Base-by-base conservation (phyloP, 163 green algal species). In the Scenedesmus sp. region DNA sequence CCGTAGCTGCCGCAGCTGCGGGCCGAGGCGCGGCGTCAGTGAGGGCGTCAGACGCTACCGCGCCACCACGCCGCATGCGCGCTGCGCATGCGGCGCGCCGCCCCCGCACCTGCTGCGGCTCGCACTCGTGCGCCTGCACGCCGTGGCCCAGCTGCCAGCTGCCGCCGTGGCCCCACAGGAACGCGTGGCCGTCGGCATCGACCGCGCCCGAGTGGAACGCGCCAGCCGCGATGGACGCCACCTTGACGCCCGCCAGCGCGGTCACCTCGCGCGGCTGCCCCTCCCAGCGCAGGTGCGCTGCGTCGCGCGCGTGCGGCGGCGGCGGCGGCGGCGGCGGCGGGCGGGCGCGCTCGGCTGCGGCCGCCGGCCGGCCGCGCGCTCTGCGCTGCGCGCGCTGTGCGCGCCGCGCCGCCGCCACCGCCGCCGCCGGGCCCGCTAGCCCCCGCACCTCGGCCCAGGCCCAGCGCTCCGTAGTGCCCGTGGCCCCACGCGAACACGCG, bases 361-460 rank as follows among this genome's bases (percentile, higher is more conserved):
- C 57, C 44, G 39, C 39, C 6, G 10, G 39, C 39, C 6, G 39
- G 7, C 7, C 7, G 7, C 10, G 39, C 39, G 39, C 39, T 47
- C 39, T 15, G 39, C 39, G 10, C 39, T 44, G 2, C 20, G n/a
- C 45, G 11, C 18, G n/a, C n/a, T n/a, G n/a, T n/a, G n/a, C n/a
- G n/a, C n/a, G n/a, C n/a, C n/a, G n/a, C n/a, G n/a, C n/a, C n/a
- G n/a, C n/a, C n/a, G n/a, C 58, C 58, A 24, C 15, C n/a, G 47
- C 53, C 34, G 9, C 22, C 34, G n/a, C 34, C 22, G 24, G n/a
- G n/a, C n/a, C n/a, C n/a, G n/a, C n/a, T n/a, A n/a, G n/a, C n/a
- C n/a, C n/a, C n/a, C 53, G n/a, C 53, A 81, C 74, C 24, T 81
- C 22, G 63, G n/a, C 74, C 74, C 9, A 81, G 47, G 24, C 74